phyloP scores from a whole-genome alignment of 139 green algal species.

The Zygnema cylindricum region DNA sequence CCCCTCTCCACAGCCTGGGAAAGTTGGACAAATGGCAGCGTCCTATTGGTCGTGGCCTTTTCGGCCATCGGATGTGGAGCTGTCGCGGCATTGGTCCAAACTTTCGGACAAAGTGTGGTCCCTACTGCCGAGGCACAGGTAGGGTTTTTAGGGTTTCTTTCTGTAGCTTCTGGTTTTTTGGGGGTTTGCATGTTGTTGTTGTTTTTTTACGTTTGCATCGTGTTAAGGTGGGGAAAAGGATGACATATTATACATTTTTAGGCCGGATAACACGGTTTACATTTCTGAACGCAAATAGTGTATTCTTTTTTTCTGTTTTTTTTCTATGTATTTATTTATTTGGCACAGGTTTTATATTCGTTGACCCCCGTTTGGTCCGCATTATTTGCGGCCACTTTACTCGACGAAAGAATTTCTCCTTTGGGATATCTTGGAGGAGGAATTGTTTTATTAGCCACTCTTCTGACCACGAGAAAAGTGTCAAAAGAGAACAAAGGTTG shows the following conservation, averaged over 20 bases:
- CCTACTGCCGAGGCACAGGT: constrained; percentile 5
- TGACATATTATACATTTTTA: neutral
- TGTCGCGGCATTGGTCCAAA: neutral
- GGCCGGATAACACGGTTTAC: neutral
- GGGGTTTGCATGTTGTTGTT: neutral
- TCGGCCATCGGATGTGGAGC: neutral
- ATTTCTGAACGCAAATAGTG: neutral
- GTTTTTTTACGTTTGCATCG: neutral
- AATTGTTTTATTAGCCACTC: neutral
- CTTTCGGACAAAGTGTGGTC: neutral
- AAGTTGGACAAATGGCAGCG: neutral
- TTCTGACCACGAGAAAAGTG: neutral
- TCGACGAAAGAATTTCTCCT: neutral
- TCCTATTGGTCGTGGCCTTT: neutral
- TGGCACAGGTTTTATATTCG: constrained; percentile 5
- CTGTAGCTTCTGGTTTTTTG: neutral
- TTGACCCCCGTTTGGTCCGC: neutral
- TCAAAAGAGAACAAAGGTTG: neutral
- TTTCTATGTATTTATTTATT: neutral
- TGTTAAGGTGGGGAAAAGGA: neutral
- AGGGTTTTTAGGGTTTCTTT: neutral
- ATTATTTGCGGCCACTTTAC: neutral
- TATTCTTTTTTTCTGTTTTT: neutral
- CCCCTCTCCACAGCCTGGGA: neutral
- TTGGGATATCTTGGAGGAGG: neutral